Evolutionary conservation across 345 rosid species (phyloP).

Genomic region (Linum lewisii): DNA sequence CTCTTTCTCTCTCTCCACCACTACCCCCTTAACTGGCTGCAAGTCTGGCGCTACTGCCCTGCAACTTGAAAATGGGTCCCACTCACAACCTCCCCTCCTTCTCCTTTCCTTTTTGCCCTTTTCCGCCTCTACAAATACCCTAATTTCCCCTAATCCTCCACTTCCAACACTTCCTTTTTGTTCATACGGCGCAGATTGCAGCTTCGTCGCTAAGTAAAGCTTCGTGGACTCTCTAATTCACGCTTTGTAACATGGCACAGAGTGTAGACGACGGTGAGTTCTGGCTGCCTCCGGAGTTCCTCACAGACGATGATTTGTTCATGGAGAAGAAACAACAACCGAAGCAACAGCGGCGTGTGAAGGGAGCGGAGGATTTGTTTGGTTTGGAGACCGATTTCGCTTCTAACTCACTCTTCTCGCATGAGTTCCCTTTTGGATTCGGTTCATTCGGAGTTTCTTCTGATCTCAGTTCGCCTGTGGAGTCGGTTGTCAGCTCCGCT

Average conservation of each 20-base stretch:
- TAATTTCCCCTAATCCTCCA: not conserved
- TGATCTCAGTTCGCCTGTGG: conserved; percentile 51
- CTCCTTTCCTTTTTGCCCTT: not conserved
- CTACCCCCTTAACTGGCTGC: not conserved
- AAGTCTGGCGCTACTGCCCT: too few species aligned
- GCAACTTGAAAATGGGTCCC: not conserved
- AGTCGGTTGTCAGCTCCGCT: conserved; percentile 39
- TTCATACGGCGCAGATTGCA: not conserved
- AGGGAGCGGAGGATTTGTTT: conserved; percentile 8
- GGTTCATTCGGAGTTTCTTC: conserved; percentile 26
- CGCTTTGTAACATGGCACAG: conserved; percentile 36
- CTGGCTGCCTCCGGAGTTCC: conserved; percentile 70
- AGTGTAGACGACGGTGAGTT: conserved; percentile 54
- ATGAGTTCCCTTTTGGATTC: conserved; percentile 52
- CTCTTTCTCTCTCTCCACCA: not conserved
- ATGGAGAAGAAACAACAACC: conserved; percentile 14
- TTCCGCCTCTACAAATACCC: not conserved
- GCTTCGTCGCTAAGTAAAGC: not conserved
- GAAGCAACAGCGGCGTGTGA: not conserved
- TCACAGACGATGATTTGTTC: conserved; percentile 48
- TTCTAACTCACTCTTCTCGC: conserved; percentile 26
- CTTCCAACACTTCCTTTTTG: too few species aligned
- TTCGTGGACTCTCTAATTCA: not conserved
- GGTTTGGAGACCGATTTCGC: conserved; percentile 14
- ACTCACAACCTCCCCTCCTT: not conserved